Evolutionary conservation across 106 monocot genomes (phyloP).

Genomic region (Dioscorea alata): DNA sequence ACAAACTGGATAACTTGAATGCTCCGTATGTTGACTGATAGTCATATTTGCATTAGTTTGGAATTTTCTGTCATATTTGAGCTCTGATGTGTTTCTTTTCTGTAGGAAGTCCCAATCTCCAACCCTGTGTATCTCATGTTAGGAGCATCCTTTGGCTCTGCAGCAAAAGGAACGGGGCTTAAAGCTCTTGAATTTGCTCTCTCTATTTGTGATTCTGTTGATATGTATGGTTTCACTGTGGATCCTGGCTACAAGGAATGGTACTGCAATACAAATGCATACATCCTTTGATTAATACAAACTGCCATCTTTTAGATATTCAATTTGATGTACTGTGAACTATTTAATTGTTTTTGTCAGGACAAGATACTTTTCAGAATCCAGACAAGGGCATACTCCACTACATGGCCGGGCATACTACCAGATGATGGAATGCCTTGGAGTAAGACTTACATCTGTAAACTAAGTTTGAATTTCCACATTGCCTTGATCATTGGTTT

Average conservation of each 20-base stretch:
- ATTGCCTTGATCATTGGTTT: too few species aligned
- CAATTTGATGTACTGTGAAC: neutral
- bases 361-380: constrained; percentile 98
- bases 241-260: constrained; percentile 99
- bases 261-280: constrained; percentile 22
- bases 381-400: constrained; percentile 95
- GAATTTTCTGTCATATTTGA: neutral
- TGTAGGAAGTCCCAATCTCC: constrained; percentile 83
- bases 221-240: constrained; percentile 99
- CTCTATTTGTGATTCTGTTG: constrained; percentile 85
- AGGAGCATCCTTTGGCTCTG: constrained; percentile 95
- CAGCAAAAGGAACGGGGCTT: constrained; percentile 98
- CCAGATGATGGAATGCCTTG: constrained; percentile 98
- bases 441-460: constrained; percentile 34
- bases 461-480: too few species aligned
- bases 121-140: constrained; percentile 96
- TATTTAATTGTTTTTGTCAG: constrained; percentile 27
- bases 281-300: neutral
- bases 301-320: neutral
- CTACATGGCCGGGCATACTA: constrained; percentile 93
- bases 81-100: neutral
- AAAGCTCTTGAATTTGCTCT: constrained; percentile 98
- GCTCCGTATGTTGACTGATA: too few species aligned
- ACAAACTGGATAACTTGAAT: too few species aligned
- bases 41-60: too few species aligned